Conservation (phyloP, 176 grass and related monocot species). For the Pontederia paniculata region DNA sequence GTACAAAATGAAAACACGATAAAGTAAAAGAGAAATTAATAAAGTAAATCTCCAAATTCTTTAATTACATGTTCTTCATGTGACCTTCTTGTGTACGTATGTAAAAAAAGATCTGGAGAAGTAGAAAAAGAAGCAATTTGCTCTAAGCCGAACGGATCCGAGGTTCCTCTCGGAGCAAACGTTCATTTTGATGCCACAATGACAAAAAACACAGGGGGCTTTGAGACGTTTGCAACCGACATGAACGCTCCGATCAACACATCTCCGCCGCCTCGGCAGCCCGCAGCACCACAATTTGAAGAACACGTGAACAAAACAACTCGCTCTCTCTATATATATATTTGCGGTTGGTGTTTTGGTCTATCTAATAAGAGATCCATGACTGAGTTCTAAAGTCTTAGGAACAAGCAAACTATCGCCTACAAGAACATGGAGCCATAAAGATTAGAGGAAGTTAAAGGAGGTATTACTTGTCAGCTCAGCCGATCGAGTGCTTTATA, state of each 20-base stretch:
- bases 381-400: too few species aligned
- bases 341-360: too few species aligned
- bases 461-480: background rate
- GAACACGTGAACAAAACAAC: too few species aligned
- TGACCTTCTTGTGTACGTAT: too few species aligned
- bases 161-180: slow-evolving; percentile 18
- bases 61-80: too few species aligned
- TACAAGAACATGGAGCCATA: background rate
- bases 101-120: background rate
- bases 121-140: background rate
- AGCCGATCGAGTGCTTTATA: background rate
- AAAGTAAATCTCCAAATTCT: too few species aligned
- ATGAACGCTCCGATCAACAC: slow-evolving; percentile 16
- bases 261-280: background rate
- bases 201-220: slow-evolving; percentile 11
- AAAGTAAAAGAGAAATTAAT: too few species aligned
- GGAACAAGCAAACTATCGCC: background rate
- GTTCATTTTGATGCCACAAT: slow-evolving; percentile 18
- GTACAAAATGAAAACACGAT: too few species aligned
- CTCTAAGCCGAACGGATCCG: slow-evolving; percentile 9
- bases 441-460: background rate
- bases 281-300: background rate
- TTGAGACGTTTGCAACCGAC: slow-evolving; percentile 20
- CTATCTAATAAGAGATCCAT: too few species aligned
- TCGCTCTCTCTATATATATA: too few species aligned